A percentile compares a stretch with the other conserved stretches of the same genome.
These are phyloP conservation scores for Talaromyces thailandensis DNA, from an alignment of 495 filamentous ascomycete species.

Conservation along the genomic window DNA sequence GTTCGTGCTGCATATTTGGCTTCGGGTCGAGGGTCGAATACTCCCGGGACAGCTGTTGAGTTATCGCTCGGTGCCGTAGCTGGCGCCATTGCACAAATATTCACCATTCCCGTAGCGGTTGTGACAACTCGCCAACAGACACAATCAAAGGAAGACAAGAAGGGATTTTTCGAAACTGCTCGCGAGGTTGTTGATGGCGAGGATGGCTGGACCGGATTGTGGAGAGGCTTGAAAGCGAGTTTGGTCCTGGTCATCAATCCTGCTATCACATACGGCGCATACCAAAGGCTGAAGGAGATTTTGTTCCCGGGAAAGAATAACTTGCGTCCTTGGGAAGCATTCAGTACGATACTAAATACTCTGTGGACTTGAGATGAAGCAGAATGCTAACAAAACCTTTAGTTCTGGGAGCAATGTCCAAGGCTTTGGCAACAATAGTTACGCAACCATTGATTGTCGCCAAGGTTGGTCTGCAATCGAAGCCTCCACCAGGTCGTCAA, in stretches of 20 bases:
- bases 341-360: slow-evolving; percentile 52
- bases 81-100: slow-evolving; percentile 87
- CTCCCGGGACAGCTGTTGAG: slow-evolving; percentile 78
- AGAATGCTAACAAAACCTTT: slow-evolving; percentile 12
- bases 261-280: slow-evolving; percentile 95
- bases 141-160: slow-evolving; percentile 70
- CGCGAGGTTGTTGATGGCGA: slow-evolving; percentile 82
- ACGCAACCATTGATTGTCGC: slow-evolving; percentile 97
- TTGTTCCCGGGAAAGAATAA: slow-evolving; percentile 71
- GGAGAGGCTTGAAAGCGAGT: slow-evolving; percentile 93
- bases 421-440: slow-evolving; percentile 80
- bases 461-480: slow-evolving; percentile 92
- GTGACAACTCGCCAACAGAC: slow-evolving; percentile 96
- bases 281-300: slow-evolving; percentile 75
- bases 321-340: slow-evolving; percentile 81
- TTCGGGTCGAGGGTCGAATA: slow-evolving; percentile 47
- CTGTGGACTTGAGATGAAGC: not conserved
- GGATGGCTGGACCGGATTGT: slow-evolving; percentile 82
- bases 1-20: slow-evolving; percentile 77
- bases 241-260: slow-evolving; percentile 95
- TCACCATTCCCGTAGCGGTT: slow-evolving; percentile 93
- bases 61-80: slow-evolving; percentile 79
- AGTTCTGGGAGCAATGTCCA: slow-evolving; percentile 92
- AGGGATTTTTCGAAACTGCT: slow-evolving; percentile 82
- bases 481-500: slow-evolving; percentile 71